Percentiles rank a stretch among this genome's conserved stretches.
Evolutionary conservation across 495 filamentous ascomycete genomes (phyloP).

Genomic region (Lentithecium fluviatile): DNA sequence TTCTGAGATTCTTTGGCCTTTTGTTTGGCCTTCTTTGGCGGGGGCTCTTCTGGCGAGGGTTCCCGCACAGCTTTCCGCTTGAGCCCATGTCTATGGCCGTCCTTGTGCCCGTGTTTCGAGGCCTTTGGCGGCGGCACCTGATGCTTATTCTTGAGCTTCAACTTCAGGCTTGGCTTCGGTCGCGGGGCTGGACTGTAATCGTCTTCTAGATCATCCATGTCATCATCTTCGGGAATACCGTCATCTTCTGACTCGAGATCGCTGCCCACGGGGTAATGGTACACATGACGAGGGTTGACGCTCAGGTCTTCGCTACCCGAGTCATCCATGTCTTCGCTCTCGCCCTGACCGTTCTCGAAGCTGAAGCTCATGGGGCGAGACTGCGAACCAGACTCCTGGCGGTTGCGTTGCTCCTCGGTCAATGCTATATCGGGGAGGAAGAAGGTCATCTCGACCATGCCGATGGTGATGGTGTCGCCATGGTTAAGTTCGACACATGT

Average conservation of each 20-base stretch:
- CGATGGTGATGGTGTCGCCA: constrained; percentile 74
- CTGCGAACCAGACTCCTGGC: constrained; percentile 44
- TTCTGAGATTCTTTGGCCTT: constrained; percentile 22
- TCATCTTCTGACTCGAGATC: constrained; percentile 45
- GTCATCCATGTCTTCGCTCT: constrained; percentile 44
- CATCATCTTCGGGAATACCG: constrained; percentile 34
- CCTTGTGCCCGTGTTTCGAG: neutral
- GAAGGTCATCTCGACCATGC: constrained; percentile 71
- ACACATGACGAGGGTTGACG: constrained; percentile 25
- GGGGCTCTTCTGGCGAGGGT: constrained; percentile 12
- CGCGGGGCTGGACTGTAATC: constrained; percentile 20
- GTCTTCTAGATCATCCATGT: constrained; percentile 42
- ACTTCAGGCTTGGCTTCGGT: constrained; percentile 21
- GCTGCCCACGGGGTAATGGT: neutral
- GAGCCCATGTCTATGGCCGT: too few relatives aligned
- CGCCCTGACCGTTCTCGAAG: constrained; percentile 60
- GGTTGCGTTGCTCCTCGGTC: constrained; percentile 63
- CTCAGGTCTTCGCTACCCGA: constrained; percentile 49
- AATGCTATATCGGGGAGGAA: constrained; percentile 68
- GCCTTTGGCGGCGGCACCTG: neutral
- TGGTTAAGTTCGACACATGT: constrained; percentile 65
- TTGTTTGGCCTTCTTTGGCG: constrained; percentile 13
- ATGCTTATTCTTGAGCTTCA: constrained; percentile 22
- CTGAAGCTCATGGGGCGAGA: constrained; percentile 59
- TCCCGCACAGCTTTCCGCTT: constrained; percentile 10